phyloP scores from a whole-genome alignment of 179 eudicot genomes.

The Drosera spatulata region DNA sequence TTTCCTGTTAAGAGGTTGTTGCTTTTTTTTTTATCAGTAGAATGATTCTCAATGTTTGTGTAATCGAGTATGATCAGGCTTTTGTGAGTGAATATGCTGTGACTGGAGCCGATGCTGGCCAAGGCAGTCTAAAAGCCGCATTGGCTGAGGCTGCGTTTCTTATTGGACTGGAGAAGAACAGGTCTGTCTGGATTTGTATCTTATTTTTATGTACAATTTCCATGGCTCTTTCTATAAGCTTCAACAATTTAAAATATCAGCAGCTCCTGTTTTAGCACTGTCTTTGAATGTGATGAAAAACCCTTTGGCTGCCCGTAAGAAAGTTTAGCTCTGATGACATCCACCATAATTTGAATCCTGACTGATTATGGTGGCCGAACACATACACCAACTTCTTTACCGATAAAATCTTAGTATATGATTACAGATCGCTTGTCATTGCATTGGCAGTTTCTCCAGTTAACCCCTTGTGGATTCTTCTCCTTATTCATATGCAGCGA shows the following conservation, averaged over 20 bases:
- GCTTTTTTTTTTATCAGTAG: background rate
- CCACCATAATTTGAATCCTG: too few species aligned
- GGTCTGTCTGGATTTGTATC: constrained; percentile 19
- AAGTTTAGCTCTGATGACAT: too few species aligned
- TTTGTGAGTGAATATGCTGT: constrained; percentile 99
- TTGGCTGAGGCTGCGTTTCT: constrained; percentile 89
- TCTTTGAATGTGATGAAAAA: too few species aligned
- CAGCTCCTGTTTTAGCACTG: too few species aligned
- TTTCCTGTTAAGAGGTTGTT: background rate
- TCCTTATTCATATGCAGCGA: constrained; percentile 49
- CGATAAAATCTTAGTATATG: too few species aligned
- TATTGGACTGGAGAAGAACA: constrained; percentile 85
- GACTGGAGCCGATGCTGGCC: constrained; percentile 59
- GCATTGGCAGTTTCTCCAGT: background rate
- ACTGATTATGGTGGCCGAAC: too few species aligned
- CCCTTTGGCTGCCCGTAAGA: too few species aligned
- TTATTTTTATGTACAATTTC: too few species aligned
- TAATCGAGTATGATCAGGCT: constrained; percentile 34
- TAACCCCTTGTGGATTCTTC: constrained; percentile 4
- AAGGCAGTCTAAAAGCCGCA: constrained; percentile 79
- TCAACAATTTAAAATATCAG: too few species aligned
- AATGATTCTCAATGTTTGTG: constrained; percentile 7
- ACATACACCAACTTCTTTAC: too few species aligned
- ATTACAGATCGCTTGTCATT: too few species aligned
- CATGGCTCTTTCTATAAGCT: too few species aligned